Percentiles rank a stretch among this genome's conserved stretches.
phyloP scores from a whole-genome alignment of 2,329 filamentous ascomycete species.

The Trichoderma simmonsii region DNA sequence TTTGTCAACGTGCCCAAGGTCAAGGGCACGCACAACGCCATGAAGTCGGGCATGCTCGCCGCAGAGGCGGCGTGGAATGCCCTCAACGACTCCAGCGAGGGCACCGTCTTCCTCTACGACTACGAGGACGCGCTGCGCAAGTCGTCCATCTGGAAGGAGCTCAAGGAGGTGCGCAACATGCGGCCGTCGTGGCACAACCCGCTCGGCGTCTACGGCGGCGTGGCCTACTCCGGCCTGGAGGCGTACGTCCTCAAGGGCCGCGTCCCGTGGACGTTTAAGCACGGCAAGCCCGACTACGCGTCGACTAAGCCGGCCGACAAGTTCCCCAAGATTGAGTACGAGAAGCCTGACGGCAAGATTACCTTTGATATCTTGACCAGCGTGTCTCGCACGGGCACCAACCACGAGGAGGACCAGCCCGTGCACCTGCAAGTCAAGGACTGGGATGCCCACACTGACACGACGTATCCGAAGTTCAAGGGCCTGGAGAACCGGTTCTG shows the following conservation, averaged over 20 bases:
- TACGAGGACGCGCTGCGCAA: constrained; percentile 87
- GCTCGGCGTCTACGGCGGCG: constrained; percentile 82
- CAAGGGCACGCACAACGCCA: constrained; percentile 96
- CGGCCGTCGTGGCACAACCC: constrained; percentile 88
- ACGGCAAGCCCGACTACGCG: constrained; percentile 72
- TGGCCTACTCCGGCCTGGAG: constrained; percentile 90
- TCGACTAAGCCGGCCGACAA: constrained; percentile 77
- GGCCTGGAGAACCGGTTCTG: constrained; percentile 96
- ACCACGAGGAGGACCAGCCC: constrained; percentile 98
- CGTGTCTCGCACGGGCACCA: constrained; percentile 91
- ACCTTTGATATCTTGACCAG: constrained; percentile 95
- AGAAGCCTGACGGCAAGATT: constrained; percentile 92
- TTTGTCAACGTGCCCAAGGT: constrained; percentile 98
- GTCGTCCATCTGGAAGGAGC: constrained; percentile 88
- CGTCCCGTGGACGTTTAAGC: constrained; percentile 87
- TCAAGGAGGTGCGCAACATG: constrained; percentile 96
- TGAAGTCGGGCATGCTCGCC: constrained; percentile 95
- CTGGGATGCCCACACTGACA: constrained; percentile 84
- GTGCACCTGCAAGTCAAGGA: constrained; percentile 93
- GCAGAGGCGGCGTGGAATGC: constrained; percentile 86
- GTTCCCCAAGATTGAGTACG: constrained; percentile 88
- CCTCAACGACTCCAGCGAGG: constrained; percentile 54
- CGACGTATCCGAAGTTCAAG: constrained; percentile 83
- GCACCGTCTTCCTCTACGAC: constrained; percentile 85
- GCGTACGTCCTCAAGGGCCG: constrained; percentile 82